Conservation (phyloP, 1,284 basidiomycete genomes). For the Salmacisia buchloeana region DNA sequence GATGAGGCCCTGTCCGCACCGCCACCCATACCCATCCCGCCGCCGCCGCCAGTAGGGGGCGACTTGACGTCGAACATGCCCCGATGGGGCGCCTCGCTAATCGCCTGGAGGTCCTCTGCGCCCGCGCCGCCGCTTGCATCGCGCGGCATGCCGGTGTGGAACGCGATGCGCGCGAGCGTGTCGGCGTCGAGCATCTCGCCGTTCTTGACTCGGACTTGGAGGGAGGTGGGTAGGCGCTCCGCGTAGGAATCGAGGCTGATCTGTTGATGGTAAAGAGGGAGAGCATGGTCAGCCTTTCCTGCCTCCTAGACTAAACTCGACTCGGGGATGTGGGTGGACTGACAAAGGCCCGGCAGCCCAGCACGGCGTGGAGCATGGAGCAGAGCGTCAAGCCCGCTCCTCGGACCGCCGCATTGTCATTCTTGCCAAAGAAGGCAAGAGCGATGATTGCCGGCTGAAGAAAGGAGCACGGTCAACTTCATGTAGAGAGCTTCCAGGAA, state of each 20-base stretch:
- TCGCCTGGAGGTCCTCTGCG: too few species aligned
- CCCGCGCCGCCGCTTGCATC: not conserved
- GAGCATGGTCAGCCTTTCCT: not conserved
- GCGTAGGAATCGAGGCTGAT: constrained; percentile 10
- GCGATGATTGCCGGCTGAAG: not conserved
- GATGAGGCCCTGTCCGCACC: too few species aligned
- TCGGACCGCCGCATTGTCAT: constrained; percentile 6
- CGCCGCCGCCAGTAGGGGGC: not conserved
- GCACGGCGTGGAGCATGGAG: constrained; percentile 8
- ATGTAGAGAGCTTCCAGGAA: too few species aligned
- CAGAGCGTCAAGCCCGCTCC: constrained; percentile 8
- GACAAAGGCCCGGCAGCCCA: constrained; percentile 12
- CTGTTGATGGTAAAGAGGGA: not conserved
- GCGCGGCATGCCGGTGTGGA: constrained; percentile 9
- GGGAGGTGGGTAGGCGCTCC: constrained; percentile 9
- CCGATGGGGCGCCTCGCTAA: too few species aligned
- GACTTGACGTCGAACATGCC: too few species aligned
- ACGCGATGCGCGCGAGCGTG: constrained; percentile 11
- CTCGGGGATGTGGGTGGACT: too few species aligned
- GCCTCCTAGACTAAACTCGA: too few species aligned
- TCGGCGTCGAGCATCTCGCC: constrained; percentile 12
- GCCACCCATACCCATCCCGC: too few species aligned
- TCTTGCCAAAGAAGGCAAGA: not conserved
- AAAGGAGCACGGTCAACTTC: not conserved
- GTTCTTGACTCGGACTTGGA: constrained; percentile 7